Percentiles rank a stretch among this genome's conserved stretches.
phyloP scores from a whole-genome alignment of 169 alveolate species.

The Plasmodium adleri region DNA sequence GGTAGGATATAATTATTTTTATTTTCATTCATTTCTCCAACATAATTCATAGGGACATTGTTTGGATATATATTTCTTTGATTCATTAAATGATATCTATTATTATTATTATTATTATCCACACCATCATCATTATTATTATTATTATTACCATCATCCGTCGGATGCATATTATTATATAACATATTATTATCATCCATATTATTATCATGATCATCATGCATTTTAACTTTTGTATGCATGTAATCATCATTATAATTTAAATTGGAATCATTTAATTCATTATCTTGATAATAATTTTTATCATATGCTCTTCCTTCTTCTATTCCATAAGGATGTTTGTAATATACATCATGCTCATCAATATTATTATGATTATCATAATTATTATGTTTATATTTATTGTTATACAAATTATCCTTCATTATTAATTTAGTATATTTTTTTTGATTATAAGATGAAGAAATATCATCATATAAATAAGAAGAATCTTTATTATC shows the following conservation, averaged over 20 bases:
- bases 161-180: background rate
- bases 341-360: background rate
- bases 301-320: slow-evolving; percentile 13
- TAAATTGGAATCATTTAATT: background rate
- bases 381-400: background rate
- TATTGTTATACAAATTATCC: background rate
- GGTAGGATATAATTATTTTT: background rate
- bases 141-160: background rate
- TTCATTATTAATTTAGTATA: slow-evolving; percentile 3
- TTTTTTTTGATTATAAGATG: slow-evolving; percentile 4
- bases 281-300: slow-evolving; percentile 1
- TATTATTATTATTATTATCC: background rate
- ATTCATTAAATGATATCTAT: background rate
- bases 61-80: slow-evolving; percentile 1
- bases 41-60: background rate
- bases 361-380: background rate
- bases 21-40: background rate
- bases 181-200: background rate
- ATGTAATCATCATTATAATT: background rate
- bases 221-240: background rate
- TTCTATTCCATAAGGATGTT: background rate
- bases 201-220: background rate
- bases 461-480: background rate
- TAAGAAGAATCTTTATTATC: slow-evolving; percentile 2
- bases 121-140: background rate